Evolutionary conservation across 2,329 filamentous ascomycete genomes (phyloP), one percentile per base, ranked within the genome.

Genomic region (Talaromyces sp.): DNA sequence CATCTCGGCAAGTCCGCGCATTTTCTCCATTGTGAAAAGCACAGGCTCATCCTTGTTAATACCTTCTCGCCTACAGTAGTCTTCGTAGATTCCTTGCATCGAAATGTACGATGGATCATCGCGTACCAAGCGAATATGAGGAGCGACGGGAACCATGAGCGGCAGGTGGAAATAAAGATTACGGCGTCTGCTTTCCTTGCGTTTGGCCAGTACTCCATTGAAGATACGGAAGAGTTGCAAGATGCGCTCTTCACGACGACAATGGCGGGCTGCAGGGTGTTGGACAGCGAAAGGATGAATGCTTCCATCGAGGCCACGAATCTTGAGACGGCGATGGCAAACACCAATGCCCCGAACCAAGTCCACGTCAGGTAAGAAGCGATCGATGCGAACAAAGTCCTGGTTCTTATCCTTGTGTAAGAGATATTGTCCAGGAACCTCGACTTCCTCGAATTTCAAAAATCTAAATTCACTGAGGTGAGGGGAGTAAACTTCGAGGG

Each of bases 321-420:
- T 98, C 80, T 92, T 96, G 69, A 99, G 84, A 54, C 96, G 86
- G 35, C 95, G 87, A 77, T 98, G 93, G 58, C 93, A 98, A 33
- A 93, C 89, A 61, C 92, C 92, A 69, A 96, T 92, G 9, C 89
- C 91, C 61, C 95, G 88, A 46, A 99, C 91, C 59, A 98, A 83
- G 69, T 99, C 93, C 21, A 99, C 92, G 67, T 95, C 91, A 9
- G 96, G 93, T 69, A 99, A 79, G 85, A 99, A 99, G 25, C 93
- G 89, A 75, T 99, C 96, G 67, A 99, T 98, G 52, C 93, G 89
- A 67, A 99, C 89, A 73, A 99, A 99, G 75, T 99, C 95, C 70
- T 96, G 92, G 75, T 99, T 99, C 84, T 98, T 99, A 71, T 99
- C 96, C 76, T 95, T 96, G 79, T 97, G 95, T 73, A 96, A 88